Base-by-base conservation (phyloP, 1,284 basidiomycete species). In the Pseudozyma hubeiensis region DNA sequence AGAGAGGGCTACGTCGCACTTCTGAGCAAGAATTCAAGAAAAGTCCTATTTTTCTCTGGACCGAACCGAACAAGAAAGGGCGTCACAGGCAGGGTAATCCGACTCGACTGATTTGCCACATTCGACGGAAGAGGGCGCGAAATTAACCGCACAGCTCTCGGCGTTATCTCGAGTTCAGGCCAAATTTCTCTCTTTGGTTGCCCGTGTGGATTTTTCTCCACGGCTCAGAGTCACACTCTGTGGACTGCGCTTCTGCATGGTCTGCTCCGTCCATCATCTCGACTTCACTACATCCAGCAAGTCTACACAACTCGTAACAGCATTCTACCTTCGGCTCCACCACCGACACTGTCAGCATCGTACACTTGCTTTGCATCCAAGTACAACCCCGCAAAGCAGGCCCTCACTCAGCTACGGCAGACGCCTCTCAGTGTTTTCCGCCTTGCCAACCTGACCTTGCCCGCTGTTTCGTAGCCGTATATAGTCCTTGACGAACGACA, bases 31-130 rank as follows among this genome's bases (percentile, higher is more conserved):
- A 50, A 24, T 17, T 29, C 19, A 48, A 24, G 24, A 24, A 24
- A 24, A 24, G 24, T 24, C 24, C 24, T 24, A 39, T 34, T n/a
- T 50, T 24, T n/a, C 48, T 39, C 19, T n/a, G 16, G 17, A 19
- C 35, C 49, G 49, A 51, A 40, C 4, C 24, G 6, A 29, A 29
- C 3, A 24, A 29, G 1, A 4, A 37, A 37, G n/a, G 37, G 53
- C 8, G 9, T 37, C 9, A 37, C 9, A 10, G 35, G 35, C 8
- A 41, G 7, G 11, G 40, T n/a, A 58, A 58, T 51, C 17, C 41
- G 56, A 24, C 41, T 37, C 35, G 41, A 29, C 24, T 58, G 43
- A 58, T 51, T 58, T 58, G 43, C 47, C 55, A 57, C 55, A 34
- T 35, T 39, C 16, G 14, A 16, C n/a, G 19, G 24, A 35, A 17